Percentiles rank a stretch among this genome's conserved stretches.
phyloP scores from a whole-genome alignment of 2,329 filamentous ascomycete species.

The Colletotrichum noveboracense region DNA sequence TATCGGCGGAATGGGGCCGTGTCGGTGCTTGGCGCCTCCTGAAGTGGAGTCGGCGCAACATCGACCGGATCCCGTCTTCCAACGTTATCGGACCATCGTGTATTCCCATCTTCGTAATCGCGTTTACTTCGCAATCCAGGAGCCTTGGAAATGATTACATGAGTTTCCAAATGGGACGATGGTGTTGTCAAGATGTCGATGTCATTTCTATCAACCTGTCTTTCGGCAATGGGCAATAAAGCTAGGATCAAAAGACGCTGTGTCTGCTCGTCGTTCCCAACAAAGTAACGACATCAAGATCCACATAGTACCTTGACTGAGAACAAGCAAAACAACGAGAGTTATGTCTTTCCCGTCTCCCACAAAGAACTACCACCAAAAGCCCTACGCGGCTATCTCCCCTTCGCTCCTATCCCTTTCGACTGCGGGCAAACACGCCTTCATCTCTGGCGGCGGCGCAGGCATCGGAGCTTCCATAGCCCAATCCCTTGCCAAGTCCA shows the following conservation, averaged over 20 bases:
- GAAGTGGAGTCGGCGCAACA: not conserved
- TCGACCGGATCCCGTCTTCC: not conserved
- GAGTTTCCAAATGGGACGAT: fast-evolving
- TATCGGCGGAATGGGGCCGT: not conserved
- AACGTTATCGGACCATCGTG: not conserved
- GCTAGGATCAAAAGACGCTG: fast-evolving
- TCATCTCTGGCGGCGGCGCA: slow-evolving; percentile 61
- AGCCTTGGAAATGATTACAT: fast-evolving
- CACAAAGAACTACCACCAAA: slow-evolving; percentile 20
- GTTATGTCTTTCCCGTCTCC: slow-evolving; percentile 24
- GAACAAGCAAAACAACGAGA: fast-evolving
- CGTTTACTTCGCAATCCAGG: fast-evolving
- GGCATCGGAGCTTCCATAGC: slow-evolving; percentile 53
- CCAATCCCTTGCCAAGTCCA: slow-evolving; percentile 40
- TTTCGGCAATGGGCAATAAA: not conserved
- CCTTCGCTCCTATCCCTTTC: slow-evolving; percentile 28
- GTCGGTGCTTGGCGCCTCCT: not conserved
- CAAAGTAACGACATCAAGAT: not conserved
- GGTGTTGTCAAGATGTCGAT: not conserved
- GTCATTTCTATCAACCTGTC: fast-evolving
- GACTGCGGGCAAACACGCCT: slow-evolving; percentile 46
- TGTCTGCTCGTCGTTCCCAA: not conserved
- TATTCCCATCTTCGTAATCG: not conserved
- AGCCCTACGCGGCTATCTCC: slow-evolving; percentile 30
- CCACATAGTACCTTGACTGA: fast-evolving